Conservation (phyloP, 768 basidiomycete species). For the Auricularia heimuer region DNA sequence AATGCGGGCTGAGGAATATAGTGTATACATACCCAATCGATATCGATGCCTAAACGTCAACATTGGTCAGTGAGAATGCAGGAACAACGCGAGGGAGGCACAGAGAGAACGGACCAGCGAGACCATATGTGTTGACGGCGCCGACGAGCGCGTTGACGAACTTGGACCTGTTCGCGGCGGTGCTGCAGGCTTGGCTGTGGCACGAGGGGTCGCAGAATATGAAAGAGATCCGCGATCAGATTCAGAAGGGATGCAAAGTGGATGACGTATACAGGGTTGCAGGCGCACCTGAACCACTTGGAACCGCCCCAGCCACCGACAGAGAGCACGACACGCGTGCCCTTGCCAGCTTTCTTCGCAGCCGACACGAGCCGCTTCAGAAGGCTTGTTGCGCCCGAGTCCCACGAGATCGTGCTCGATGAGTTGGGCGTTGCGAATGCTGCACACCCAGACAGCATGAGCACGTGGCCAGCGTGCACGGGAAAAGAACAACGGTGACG, state of each 20-base stretch:
- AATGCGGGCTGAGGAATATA: neutral
- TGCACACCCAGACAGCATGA: slow-evolving; percentile 14
- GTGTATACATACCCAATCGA: slow-evolving; percentile 43
- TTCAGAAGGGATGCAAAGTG: neutral
- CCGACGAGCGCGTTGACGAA: slow-evolving; percentile 47
- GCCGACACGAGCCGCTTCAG: slow-evolving; percentile 46
- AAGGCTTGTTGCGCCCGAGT: slow-evolving; percentile 37
- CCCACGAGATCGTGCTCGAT: slow-evolving; percentile 40
- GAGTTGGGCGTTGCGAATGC: slow-evolving; percentile 65
- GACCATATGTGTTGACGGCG: slow-evolving; percentile 46
- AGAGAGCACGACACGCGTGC: slow-evolving; percentile 56
- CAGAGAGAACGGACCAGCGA: slow-evolving; percentile 39
- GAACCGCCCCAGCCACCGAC: slow-evolving; percentile 69
- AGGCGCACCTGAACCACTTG: slow-evolving; percentile 18
- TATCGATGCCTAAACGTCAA: slow-evolving; percentile 31
- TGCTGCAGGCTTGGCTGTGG: slow-evolving; percentile 44
- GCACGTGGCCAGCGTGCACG: neutral
- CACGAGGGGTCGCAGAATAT: neutral
- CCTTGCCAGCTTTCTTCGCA: slow-evolving; percentile 45
- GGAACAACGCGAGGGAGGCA: neutral
- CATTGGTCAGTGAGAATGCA: neutral
- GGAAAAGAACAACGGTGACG: slow-evolving; percentile 9
- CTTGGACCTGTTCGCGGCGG: slow-evolving; percentile 36
- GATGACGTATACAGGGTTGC: too few species aligned
- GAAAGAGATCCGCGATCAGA: neutral